Percentiles rank a stretch among this genome's conserved stretches.
phyloP scores from a whole-genome alignment of 75 land plant species.

The Sequoiadendron giganteum region DNA sequence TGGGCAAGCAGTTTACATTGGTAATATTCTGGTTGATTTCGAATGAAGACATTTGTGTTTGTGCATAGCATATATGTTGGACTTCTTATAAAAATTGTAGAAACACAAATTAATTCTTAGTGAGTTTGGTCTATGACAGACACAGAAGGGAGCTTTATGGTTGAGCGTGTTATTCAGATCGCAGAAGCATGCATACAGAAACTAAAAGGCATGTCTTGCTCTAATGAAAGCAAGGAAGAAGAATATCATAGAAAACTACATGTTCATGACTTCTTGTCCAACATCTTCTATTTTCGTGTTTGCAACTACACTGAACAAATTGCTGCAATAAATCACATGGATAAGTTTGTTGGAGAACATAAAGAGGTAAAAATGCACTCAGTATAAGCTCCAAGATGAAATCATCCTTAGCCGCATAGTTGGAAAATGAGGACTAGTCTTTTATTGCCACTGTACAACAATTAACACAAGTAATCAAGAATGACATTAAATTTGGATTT shows the following conservation, averaged over 20 bases:
- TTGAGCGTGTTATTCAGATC: conserved; percentile 85
- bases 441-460: neutral
- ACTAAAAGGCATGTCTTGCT: conserved; percentile 8
- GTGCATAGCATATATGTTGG: neutral
- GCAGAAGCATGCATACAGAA: conserved; percentile 57
- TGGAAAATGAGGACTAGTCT: conserved; percentile 1
- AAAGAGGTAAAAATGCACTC: conserved; percentile 52
- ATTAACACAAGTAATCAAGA: neutral
- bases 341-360: conserved; percentile 78
- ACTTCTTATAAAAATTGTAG: neutral
- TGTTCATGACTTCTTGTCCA: conserved; percentile 50
- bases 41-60: neutral
- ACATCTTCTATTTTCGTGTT: conserved; percentile 85
- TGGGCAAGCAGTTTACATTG: conserved; percentile 88
- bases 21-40: conserved; percentile 23
- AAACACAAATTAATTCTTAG: neutral
- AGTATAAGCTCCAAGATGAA: neutral
- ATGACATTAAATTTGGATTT: neutral
- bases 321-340: conserved; percentile 71
- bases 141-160: conserved; percentile 98
- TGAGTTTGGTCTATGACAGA: conserved; percentile 36
- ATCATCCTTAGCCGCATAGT: neutral
- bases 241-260: conserved; percentile 22
- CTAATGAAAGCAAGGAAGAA: conserved; percentile 23
- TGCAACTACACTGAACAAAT: conserved; percentile 84